phyloP scores from a whole-genome alignment of 2,329 filamentous ascomycete species.

The Colletotrichum zoysiae region DNA sequence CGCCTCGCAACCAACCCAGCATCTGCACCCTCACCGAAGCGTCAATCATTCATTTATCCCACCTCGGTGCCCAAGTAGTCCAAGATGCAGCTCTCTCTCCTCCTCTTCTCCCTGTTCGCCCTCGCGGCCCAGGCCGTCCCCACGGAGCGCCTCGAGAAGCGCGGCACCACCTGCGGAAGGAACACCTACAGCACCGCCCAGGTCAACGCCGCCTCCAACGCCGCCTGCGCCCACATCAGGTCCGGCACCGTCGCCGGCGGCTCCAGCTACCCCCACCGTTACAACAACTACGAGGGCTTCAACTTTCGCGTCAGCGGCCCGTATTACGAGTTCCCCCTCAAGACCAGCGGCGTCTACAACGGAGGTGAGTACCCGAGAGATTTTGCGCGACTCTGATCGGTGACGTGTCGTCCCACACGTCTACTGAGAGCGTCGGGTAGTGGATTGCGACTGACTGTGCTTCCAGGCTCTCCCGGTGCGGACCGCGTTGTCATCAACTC shows the following conservation, averaged over 20 bases:
- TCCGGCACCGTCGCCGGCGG: conserved; percentile 53
- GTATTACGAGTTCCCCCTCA: conserved; percentile 74
- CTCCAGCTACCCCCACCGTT: conserved; percentile 67
- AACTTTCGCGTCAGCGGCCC: conserved; percentile 67
- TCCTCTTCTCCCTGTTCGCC: conserved; percentile 40
- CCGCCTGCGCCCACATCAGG: conserved; percentile 65
- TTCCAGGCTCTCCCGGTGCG: conserved; percentile 71
- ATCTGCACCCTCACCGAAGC: not conserved
- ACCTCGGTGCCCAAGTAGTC: not conserved
- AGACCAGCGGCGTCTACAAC: conserved; percentile 66
- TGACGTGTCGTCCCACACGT: not conserved
- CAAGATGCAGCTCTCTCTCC: conserved; percentile 40
- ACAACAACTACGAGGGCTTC: conserved; percentile 75
- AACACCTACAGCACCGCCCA: conserved; percentile 64
- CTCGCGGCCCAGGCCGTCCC: conserved; percentile 35
- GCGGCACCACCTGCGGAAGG: conserved; percentile 65
- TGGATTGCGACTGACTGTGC: conserved; percentile 1
- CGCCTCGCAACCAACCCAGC: not conserved
- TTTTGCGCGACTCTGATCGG: not conserved
- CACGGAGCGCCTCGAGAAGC: conserved; percentile 44
- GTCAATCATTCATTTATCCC: not conserved
- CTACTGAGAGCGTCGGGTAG: not conserved
- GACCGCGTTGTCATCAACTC: conserved; percentile 76
- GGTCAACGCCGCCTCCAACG: conserved; percentile 62
- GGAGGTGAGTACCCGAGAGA: conserved; percentile 61